Evolutionary conservation across 208 protist genomes (phyloP).

Genomic region (Leishmania aethiopica): DNA sequence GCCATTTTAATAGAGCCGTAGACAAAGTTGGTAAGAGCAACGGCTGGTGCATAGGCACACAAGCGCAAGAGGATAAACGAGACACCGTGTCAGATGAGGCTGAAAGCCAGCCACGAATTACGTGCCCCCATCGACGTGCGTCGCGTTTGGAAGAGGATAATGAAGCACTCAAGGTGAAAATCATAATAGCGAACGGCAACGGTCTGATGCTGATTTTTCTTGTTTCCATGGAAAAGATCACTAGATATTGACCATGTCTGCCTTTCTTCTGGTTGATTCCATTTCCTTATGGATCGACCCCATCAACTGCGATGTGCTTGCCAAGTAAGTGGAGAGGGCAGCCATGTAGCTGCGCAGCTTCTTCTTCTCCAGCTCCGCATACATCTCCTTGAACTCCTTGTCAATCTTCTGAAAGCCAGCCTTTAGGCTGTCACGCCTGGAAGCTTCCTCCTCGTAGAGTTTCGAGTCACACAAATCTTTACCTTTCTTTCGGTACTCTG

Average conservation of each 20-base stretch:
- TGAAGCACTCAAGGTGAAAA: neutral
- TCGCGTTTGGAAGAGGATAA: neutral
- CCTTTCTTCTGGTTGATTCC: neutral
- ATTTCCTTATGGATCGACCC: slow-evolving; percentile 34
- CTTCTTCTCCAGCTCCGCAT: slow-evolving; percentile 26
- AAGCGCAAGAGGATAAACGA: neutral
- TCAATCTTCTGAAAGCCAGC: slow-evolving; percentile 41
- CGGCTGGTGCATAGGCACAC: neutral
- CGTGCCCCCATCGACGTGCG: neutral
- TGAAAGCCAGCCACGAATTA: neutral
- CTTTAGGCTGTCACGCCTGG: slow-evolving; percentile 47
- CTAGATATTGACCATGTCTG: slow-evolving; percentile 2
- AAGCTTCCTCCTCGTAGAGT: slow-evolving; percentile 40
- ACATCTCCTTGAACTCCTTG: slow-evolving; percentile 48
- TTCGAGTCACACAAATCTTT: slow-evolving; percentile 57
- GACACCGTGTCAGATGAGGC: neutral
- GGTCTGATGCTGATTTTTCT: too few relatives aligned
- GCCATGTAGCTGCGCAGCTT: slow-evolving; percentile 17
- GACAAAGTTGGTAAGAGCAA: neutral
- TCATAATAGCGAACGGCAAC: neutral
- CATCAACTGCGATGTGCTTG: slow-evolving; percentile 23
- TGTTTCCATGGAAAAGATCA: neutral
- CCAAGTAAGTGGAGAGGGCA: slow-evolving; percentile 26
- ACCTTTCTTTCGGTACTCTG: slow-evolving; percentile 60
- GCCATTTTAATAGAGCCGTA: neutral